phyloP scores from a whole-genome alignment of 1,284 basidiomycete species.

The Cutaneotrichosporon sp. region DNA sequence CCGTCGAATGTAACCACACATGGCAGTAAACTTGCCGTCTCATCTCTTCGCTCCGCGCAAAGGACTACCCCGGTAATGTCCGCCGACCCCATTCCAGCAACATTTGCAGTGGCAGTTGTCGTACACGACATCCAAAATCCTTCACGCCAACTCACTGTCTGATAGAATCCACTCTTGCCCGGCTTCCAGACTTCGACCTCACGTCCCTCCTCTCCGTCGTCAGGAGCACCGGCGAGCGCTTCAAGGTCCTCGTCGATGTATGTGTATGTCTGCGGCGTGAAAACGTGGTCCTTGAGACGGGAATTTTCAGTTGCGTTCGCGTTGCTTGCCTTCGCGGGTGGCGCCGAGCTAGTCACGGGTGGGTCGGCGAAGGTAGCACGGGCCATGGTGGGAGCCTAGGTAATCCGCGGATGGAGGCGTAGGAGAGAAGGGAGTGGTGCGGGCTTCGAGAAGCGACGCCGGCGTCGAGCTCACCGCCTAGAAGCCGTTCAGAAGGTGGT shows the following conservation, averaged over 20 bases:
- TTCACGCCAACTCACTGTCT: constrained; percentile 58
- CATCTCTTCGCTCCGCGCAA: no score
- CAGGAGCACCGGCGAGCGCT: no score
- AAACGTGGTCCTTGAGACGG: constrained; percentile 5
- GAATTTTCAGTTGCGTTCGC: constrained; percentile 3
- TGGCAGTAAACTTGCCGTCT: no score
- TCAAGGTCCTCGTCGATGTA: constrained; percentile 13
- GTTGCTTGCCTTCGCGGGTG: neutral
- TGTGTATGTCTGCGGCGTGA: constrained; percentile 5
- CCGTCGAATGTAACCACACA: no score
- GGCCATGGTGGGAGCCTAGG: neutral
- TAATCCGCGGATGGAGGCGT: no score
- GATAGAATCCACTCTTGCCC: constrained; percentile 68
- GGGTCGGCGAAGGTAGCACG: neutral
- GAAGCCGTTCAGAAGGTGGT: no score
- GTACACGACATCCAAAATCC: no score
- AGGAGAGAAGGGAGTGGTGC: neutral
- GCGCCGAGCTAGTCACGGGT: neutral
- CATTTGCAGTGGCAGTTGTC: no score
- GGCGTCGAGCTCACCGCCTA: no score
- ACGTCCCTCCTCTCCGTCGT: constrained; percentile 18
- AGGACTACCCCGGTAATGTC: no score
- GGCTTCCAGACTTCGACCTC: constrained; percentile 39
- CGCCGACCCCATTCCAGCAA: no score
- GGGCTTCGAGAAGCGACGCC: no score